Percentiles rank a stretch among this genome's conserved stretches.
These are phyloP conservation scores for Fusarium anguioides DNA, from an alignment of 2,329 filamentous ascomycete genomes.

Conservation along the genomic window DNA sequence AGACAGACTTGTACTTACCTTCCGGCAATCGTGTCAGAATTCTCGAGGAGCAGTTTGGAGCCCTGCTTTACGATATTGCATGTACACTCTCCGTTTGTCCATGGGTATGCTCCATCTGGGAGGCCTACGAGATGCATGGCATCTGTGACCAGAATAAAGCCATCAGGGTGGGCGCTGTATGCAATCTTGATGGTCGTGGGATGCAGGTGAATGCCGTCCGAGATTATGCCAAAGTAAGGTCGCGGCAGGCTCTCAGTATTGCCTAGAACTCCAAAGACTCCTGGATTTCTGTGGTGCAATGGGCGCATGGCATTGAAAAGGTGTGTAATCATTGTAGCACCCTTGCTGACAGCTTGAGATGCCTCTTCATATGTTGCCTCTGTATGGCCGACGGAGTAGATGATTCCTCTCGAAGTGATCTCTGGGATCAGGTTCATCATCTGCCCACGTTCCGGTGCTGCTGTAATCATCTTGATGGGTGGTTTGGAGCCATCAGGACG, in stretches of 20 bases:
- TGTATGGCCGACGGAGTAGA: constrained; percentile 86
- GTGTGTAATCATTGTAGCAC: constrained; percentile 90
- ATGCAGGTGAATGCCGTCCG: constrained; percentile 90
- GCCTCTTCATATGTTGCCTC: constrained; percentile 89
- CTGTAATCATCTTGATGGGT: constrained; percentile 82
- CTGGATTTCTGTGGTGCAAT: constrained; percentile 89
- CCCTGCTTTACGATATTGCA: constrained; percentile 77
- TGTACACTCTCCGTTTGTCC: constrained; percentile 77
- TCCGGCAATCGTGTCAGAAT: constrained; percentile 81
- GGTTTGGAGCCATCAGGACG: constrained; percentile 50
- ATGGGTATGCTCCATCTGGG: constrained; percentile 85
- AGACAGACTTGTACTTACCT: constrained; percentile 61
- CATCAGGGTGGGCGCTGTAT: constrained; percentile 84
- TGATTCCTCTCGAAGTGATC: constrained; percentile 72
- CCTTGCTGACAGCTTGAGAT: constrained; percentile 74
- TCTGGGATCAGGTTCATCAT: constrained; percentile 77
- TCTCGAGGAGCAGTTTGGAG: constrained; percentile 77
- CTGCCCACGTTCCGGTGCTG: constrained; percentile 81
- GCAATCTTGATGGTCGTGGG: constrained; percentile 90
- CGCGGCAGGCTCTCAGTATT: constrained; percentile 66
- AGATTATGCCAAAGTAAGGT: constrained; percentile 89
- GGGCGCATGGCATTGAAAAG: constrained; percentile 95
- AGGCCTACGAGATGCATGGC: constrained; percentile 89
- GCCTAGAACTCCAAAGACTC: constrained; percentile 87
- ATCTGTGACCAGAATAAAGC: constrained; percentile 90